These are phyloP conservation scores for Papiliotrema terrestris DNA, from an alignment of 1,284 basidiomycete species.

Conservation along the genomic window DNA sequence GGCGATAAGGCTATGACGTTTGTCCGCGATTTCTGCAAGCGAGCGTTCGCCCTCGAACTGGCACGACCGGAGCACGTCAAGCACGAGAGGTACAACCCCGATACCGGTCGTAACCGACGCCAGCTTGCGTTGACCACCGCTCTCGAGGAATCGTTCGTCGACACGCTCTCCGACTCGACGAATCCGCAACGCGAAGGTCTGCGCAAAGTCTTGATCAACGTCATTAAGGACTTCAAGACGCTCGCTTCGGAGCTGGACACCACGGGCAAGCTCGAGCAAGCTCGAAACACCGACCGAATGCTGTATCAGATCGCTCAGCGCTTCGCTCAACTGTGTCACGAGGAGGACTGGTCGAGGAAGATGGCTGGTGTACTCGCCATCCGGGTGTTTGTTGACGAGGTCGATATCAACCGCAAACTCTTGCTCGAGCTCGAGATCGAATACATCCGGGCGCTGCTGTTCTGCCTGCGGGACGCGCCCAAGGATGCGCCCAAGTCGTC, in stretches of 20 bases:
- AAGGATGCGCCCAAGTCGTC: conserved; percentile 82
- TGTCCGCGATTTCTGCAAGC: conserved; percentile 32
- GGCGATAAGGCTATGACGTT: conserved; percentile 33
- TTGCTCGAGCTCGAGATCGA: conserved; percentile 85
- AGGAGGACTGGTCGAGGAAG: conserved; percentile 82
- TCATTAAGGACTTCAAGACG: conserved; percentile 69
- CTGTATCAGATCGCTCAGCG: conserved; percentile 74
- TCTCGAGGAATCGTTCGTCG: conserved; percentile 67
- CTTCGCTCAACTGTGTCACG: conserved; percentile 78
- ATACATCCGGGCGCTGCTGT: conserved; percentile 83
- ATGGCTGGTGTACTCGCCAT: conserved; percentile 83
- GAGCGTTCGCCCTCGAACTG: conserved; percentile 40
- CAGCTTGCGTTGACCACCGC: conserved; percentile 38
- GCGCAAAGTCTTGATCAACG: conserved; percentile 58
- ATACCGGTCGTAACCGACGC: conserved; percentile 28
- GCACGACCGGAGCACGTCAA: conserved; percentile 21
- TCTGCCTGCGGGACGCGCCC: conserved; percentile 94
- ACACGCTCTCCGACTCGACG: conserved; percentile 67
- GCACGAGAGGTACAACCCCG: conserved; percentile 19
- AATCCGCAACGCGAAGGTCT: conserved; percentile 60
- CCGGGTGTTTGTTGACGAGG: conserved; percentile 67
- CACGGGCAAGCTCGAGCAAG: conserved; percentile 56
- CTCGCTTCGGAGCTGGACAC: conserved; percentile 48
- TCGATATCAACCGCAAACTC: conserved; percentile 74
- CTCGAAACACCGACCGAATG: conserved; percentile 50